phyloP scores from a whole-genome alignment of 2,329 filamentous ascomycete species.

The Pseudocercospora musae region DNA sequence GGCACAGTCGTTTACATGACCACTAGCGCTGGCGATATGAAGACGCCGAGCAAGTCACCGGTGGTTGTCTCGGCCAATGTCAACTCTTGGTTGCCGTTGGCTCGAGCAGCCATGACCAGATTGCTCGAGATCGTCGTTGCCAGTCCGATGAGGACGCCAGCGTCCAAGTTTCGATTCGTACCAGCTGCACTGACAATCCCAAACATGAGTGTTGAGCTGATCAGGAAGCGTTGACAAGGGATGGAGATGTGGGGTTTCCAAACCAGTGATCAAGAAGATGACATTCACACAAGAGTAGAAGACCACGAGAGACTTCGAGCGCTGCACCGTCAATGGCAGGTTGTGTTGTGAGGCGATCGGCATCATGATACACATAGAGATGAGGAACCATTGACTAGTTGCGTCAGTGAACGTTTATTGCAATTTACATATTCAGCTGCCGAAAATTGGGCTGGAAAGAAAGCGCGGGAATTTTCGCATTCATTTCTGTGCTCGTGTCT shows the following conservation, averaged over 20 bases:
- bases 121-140: constrained; percentile 71
- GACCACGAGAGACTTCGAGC: constrained; percentile 50
- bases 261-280: constrained; percentile 68
- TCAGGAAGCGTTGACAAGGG: constrained; percentile 63
- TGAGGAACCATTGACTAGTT: constrained; percentile 59
- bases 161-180: constrained; percentile 54
- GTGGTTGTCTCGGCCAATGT: constrained; percentile 62
- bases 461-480: not conserved
- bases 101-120: constrained; percentile 68
- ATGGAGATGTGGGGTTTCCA: constrained; percentile 69
- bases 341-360: constrained; percentile 54
- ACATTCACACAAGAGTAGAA: constrained; percentile 66
- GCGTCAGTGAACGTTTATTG: no score
- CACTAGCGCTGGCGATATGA: constrained; percentile 62
- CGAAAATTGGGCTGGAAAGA: constrained; percentile 28
- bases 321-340: constrained; percentile 54
- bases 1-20: constrained; percentile 57
- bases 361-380: constrained; percentile 56
- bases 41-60: constrained; percentile 66
- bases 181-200: constrained; percentile 52
- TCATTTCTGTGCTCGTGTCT: not conserved
- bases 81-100: constrained; percentile 55
- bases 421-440: no score
- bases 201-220: constrained; percentile 62
- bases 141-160: constrained; percentile 64